Base-by-base conservation (phyloP, 1,284 basidiomycete species). In the Austroboletus novae-zelandiae region DNA sequence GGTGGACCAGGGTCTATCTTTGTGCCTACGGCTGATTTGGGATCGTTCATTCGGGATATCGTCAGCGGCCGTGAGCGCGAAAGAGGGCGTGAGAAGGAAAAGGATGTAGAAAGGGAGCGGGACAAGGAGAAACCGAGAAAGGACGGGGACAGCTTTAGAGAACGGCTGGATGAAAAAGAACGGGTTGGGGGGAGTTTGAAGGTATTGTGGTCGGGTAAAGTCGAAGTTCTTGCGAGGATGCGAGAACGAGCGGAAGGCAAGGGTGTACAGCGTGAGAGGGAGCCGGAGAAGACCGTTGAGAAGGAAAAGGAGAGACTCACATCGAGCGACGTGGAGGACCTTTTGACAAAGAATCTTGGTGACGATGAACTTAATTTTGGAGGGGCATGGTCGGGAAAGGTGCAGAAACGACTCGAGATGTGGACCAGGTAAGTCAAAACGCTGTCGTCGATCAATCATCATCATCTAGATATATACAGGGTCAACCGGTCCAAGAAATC, bases 371-470 rank as follows among this genome's bases (percentile, higher is more conserved):
- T 61, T 31, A 71, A 69, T 25, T 61, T 65, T 30, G 74, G 72
- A 52, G 71, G 73, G 15, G 74, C 77, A 47, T 83, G 84, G 79
- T 72, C 80, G 5, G 82, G 77, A 40, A 75, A 74, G 53, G 75
- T 89, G 57, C 81, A 84, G 65, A 80, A 77, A 54, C 89, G 84
- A 67, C 68, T 90, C 3, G 86, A 83, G 60, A 77, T 74, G 52
- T 89, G 85, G 86, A 70, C 86, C 30, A 78, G 77, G 85, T 86
- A 59, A 50, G 82, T 75, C 30, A 36, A 37, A n/a, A 25, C 23
- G 10, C 11, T 32, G 5, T 37, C n/a, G 6, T 35, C 15, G 13
- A 43, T 43, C 20, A 20, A 18, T 35, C 17, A 15, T 50, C 8
- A 30, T 48, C 18, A n/a, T n/a, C n/a, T 45, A 55, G 53, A 66